These are phyloP conservation scores for Amaranthus hypochondriacus DNA, from an alignment of 148 eudicot species.

Conservation along the genomic window DNA sequence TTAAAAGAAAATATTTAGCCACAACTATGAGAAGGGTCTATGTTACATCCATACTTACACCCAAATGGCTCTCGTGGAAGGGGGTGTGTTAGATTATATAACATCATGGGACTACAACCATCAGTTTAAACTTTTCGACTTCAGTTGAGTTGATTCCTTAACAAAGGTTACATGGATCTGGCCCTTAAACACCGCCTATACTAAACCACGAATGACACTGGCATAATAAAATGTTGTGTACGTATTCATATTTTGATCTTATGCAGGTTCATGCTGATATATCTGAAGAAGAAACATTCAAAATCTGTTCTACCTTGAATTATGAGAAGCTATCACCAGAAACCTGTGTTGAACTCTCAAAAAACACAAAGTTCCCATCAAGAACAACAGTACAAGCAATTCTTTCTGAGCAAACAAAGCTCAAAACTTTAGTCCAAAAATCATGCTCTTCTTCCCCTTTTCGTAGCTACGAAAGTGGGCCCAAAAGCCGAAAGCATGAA, in stretches of 20 bases:
- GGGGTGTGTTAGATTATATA: too few species aligned
- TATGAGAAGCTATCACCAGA: conserved; percentile 69
- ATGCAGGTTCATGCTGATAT: conserved; percentile 64
- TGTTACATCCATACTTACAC: too few species aligned
- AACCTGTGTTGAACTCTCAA: conserved; percentile 45
- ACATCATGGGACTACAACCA: too few species aligned
- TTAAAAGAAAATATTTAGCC: too few species aligned
- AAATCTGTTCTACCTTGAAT: conserved; percentile 46
- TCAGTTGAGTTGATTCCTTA: not conserved
- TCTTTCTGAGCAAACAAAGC: conserved; percentile 47
- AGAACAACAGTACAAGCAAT: conserved; percentile 49
- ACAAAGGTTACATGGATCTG: not conserved
- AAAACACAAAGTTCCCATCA: conserved; percentile 55
- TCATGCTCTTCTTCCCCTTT: conserved; percentile 32
- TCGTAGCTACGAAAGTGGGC: conserved; percentile 13
- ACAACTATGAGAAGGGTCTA: too few species aligned
- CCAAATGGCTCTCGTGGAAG: too few species aligned
- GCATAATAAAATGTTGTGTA: not conserved
- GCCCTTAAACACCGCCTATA: too few species aligned
- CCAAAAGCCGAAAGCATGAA: conserved; percentile 22
- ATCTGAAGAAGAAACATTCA: conserved; percentile 60
- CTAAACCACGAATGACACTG: too few species aligned
- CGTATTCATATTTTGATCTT: not conserved
- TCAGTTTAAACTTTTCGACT: too few species aligned
- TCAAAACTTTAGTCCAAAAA: conserved; percentile 43